These are phyloP conservation scores for Dichotomopilus funicola DNA, from an alignment of 2,329 filamentous ascomycete genomes.

Conservation along the genomic window DNA sequence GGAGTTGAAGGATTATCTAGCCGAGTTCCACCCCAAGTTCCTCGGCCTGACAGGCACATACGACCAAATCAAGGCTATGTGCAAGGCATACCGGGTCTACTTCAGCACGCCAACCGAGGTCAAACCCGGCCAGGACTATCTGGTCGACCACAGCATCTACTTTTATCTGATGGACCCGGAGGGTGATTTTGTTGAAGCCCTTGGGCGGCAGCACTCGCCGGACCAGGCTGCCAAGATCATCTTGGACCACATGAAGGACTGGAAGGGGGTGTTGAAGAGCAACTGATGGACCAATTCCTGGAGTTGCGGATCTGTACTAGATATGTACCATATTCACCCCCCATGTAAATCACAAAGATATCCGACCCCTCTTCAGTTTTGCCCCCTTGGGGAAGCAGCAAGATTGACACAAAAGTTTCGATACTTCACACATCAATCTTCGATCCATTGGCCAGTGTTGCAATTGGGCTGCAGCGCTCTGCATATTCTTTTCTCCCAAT, in stretches of 20 bases:
- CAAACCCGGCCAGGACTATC: slow-evolving; percentile 88
- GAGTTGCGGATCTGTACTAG: not conserved
- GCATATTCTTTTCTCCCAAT: not conserved
- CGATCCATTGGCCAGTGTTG: not conserved
- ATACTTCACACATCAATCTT: not conserved
- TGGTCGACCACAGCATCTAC: slow-evolving; percentile 98
- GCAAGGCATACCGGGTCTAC: slow-evolving; percentile 94
- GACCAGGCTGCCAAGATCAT: slow-evolving; percentile 81
- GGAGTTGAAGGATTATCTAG: slow-evolving; percentile 77
- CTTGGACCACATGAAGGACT: slow-evolving; percentile 70
- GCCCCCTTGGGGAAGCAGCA: too few species aligned
- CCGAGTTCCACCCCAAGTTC: slow-evolving; percentile 83
- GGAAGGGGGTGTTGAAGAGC: slow-evolving; percentile 31
- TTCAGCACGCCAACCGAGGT: slow-evolving; percentile 88
- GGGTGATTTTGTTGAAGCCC: slow-evolving; percentile 94
- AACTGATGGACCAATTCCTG: slow-evolving; percentile 4
- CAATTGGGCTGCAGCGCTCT: not conserved
- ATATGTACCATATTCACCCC: slow-evolving; percentile 13
- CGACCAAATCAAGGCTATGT: slow-evolving; percentile 87
- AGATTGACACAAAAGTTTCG: too few species aligned
- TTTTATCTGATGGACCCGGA: slow-evolving; percentile 99
- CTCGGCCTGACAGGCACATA: slow-evolving; percentile 89
- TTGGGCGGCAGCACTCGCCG: slow-evolving; percentile 89
- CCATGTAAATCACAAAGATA: slow-evolving; percentile 3
- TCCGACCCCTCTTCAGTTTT: not conserved